Conservation (phyloP, 2,329 filamentous ascomycete species). For the Hymenoscyphus infarciens region DNA sequence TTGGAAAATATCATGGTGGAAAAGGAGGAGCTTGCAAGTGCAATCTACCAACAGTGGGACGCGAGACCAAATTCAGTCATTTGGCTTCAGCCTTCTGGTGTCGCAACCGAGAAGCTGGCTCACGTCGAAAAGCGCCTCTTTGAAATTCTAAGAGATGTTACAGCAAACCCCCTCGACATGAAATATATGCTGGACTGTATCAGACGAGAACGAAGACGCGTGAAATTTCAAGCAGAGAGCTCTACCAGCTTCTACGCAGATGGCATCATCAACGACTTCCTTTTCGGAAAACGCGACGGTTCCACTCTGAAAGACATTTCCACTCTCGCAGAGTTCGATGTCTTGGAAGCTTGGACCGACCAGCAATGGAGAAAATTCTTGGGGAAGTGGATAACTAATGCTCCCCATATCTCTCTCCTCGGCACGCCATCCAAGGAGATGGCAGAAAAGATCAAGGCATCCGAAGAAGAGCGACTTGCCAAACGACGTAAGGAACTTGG, state of each 20-base stretch:
- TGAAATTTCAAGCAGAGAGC: conserved; percentile 79
- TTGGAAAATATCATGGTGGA: conserved; percentile 92
- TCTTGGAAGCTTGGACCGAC: conserved; percentile 75
- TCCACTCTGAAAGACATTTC: conserved; percentile 64
- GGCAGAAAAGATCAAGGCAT: conserved; percentile 74
- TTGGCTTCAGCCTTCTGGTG: conserved; percentile 80
- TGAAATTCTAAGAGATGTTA: conserved; percentile 76
- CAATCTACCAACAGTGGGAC: conserved; percentile 75
- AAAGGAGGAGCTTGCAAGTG: conserved; percentile 85
- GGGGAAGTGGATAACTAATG: conserved; percentile 79
- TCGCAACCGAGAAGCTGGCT: conserved; percentile 79
- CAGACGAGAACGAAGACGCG: conserved; percentile 72
- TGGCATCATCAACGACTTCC: conserved; percentile 85
- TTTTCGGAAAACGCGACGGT: conserved; percentile 84
- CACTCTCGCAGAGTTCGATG: conserved; percentile 58
- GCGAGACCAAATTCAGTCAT: conserved; percentile 78
- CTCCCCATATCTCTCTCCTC: conserved; percentile 81
- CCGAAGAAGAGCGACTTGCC: conserved; percentile 75
- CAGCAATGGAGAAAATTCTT: conserved; percentile 79
- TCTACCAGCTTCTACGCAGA: conserved; percentile 77
- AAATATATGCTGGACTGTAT: conserved; percentile 86
- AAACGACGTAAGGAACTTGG: conserved; percentile 77
- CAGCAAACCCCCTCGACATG: conserved; percentile 80
- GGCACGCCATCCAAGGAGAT: conserved; percentile 80
- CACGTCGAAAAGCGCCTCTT: conserved; percentile 84